Percentiles rank a stretch among this genome's conserved stretches.
Evolutionary conservation across 352 stramenopile species (phyloP).

Genomic region (Phytophthora megakarya): DNA sequence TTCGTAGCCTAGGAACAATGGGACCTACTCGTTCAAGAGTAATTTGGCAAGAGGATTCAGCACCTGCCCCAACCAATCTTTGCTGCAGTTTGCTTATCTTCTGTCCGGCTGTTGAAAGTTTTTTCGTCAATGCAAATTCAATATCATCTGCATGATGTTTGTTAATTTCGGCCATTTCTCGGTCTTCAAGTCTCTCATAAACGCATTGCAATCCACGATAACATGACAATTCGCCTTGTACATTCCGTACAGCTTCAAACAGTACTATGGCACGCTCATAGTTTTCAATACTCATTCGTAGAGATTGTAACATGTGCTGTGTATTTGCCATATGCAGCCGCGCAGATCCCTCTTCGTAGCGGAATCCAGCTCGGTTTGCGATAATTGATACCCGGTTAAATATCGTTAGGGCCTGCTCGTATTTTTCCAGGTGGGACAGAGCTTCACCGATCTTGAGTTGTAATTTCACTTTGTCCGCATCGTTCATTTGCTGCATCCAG

Average conservation of each 20-base stretch:
- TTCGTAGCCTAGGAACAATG: constrained; percentile 61
- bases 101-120: constrained; percentile 39
- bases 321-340: constrained; percentile 40
- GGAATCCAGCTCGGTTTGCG: constrained; percentile 30
- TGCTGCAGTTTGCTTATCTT: constrained; percentile 55
- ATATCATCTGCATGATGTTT: constrained; percentile 67
- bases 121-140: constrained; percentile 65
- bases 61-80: constrained; percentile 63
- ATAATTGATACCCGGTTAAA: constrained; percentile 55
- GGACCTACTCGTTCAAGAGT: constrained; percentile 67
- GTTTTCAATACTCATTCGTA: constrained; percentile 54
- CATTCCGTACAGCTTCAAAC: constrained; percentile 56
- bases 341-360: constrained; percentile 42
- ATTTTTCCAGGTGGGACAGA: constrained; percentile 43
- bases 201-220: constrained; percentile 61
- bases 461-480: constrained; percentile 33
- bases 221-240: constrained; percentile 51
- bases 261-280: constrained; percentile 60
- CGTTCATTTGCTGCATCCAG: constrained; percentile 49
- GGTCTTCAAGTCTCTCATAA: constrained; percentile 57
- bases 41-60: constrained; percentile 66
- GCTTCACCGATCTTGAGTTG: constrained; percentile 47
- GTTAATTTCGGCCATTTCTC: constrained; percentile 49
- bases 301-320: constrained; percentile 46
- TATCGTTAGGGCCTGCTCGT: constrained; percentile 54